Evolutionary conservation across 108 stramenopile genomes (phyloP).

Genomic region (Cyclostephanos tholiformis): DNA sequence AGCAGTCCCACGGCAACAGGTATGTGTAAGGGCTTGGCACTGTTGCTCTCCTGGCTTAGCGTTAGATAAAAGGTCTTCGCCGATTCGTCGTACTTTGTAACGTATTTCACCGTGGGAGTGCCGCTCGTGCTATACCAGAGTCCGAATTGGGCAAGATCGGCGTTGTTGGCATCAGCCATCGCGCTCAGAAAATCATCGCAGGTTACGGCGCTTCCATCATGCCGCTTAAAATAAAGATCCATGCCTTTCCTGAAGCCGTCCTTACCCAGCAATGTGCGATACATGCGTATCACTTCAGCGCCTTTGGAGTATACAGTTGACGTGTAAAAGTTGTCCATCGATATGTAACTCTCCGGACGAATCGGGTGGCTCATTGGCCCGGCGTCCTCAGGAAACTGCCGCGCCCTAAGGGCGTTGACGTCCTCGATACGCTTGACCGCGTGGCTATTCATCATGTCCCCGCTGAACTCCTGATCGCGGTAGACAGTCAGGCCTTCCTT

Average conservation of each 20-base stretch:
- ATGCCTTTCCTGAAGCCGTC: constrained; percentile 97
- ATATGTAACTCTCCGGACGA: constrained; percentile 93
- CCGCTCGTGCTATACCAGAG: constrained; percentile 94
- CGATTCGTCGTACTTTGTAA: constrained; percentile 56
- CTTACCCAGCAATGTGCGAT: constrained; percentile 82
- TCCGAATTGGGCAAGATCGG: constrained; percentile 84
- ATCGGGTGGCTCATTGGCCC: constrained; percentile 96
- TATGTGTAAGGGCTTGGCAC: constrained; percentile 84
- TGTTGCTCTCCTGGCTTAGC: constrained; percentile 61
- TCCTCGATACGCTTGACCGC: constrained; percentile 96
- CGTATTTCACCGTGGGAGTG: constrained; percentile 88
- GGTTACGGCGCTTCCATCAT: constrained; percentile 96
- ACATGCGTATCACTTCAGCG: constrained; percentile 97
- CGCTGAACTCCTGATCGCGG: constrained; percentile 92
- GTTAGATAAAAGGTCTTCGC: constrained; percentile 55
- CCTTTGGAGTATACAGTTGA: constrained; percentile 92
- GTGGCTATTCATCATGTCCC: constrained; percentile 88
- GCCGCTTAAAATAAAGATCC: constrained; percentile 94
- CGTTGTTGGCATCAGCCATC: constrained; percentile 94
- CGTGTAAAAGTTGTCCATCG: constrained; percentile 95
- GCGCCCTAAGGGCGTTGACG: constrained; percentile 75
- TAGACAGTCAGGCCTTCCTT: constrained; percentile 99
- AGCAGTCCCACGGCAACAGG: constrained; percentile 92
- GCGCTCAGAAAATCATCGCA: constrained; percentile 96
- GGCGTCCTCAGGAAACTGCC: constrained; percentile 89